These are phyloP conservation scores for Lentinula novae-zelandiae DNA, from an alignment of 1,284 basidiomycete genomes.

Conservation along the genomic window DNA sequence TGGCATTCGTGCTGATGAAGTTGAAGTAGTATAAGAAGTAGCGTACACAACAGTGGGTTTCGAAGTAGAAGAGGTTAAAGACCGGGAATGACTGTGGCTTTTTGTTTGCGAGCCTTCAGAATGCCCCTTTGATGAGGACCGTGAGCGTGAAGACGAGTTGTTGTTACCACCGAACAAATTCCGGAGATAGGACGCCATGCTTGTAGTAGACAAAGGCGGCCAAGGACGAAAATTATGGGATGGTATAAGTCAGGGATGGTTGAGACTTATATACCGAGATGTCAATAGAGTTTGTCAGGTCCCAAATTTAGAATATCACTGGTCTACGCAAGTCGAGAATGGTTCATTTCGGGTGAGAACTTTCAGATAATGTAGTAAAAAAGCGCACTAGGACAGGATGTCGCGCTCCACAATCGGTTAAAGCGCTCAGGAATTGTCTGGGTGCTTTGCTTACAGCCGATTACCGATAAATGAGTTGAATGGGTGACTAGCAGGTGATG, in stretches of 20 bases:
- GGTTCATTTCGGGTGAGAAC: slow-evolving; percentile 1
- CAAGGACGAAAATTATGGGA: neutral
- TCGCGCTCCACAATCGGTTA: slow-evolving; percentile 6
- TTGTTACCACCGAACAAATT: slow-evolving; percentile 10
- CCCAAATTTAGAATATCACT: neutral
- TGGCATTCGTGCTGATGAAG: slow-evolving; percentile 2
- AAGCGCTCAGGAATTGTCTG: neutral
- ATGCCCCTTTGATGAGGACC: neutral
- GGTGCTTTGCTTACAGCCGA: neutral
- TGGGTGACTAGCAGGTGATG: neutral
- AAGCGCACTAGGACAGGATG: slow-evolving; percentile 3
- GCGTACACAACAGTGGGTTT: slow-evolving; percentile 7
- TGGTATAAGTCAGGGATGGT: neutral
- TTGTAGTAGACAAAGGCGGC: neutral
- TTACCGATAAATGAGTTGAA: neutral
- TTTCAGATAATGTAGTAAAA: neutral
- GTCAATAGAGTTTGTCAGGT: neutral
- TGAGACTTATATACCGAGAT: neutral
- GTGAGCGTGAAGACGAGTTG: slow-evolving; percentile 2
- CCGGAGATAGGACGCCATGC: slow-evolving; percentile 14
- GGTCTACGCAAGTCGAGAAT: slow-evolving; percentile 2
- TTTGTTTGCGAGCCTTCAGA: slow-evolving; percentile 8
- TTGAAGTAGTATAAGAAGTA: slow-evolving; percentile 1
- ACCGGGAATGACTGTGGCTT: slow-evolving; percentile 13
- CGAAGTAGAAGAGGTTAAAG: slow-evolving; percentile 4